These are phyloP conservation scores for Candida sp. DNA, from an alignment of 1,139 yeast genomes.

Conservation along the genomic window DNA sequence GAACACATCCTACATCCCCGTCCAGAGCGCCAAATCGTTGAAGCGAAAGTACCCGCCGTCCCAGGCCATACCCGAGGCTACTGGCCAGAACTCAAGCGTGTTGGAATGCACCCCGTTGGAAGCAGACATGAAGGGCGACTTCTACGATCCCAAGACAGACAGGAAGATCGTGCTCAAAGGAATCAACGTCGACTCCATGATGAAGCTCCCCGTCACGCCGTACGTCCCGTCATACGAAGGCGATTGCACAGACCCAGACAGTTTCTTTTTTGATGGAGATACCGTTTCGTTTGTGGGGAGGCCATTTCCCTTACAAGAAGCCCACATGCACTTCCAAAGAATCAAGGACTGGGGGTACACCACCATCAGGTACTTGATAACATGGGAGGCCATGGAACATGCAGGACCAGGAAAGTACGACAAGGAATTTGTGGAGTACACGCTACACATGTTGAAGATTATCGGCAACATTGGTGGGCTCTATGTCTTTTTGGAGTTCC, in stretches of 20 bases:
- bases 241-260: constrained; percentile 43
- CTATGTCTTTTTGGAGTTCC: constrained; percentile 85
- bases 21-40: constrained; percentile 33
- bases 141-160: constrained; percentile 59
- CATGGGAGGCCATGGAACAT: constrained; percentile 96
- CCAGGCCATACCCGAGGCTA: constrained; percentile 22
- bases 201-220: constrained; percentile 73
- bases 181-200: constrained; percentile 78
- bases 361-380: constrained; percentile 72
- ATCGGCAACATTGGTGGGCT: constrained; percentile 71
- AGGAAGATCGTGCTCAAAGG: constrained; percentile 74
- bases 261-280: constrained; percentile 69
- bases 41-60: constrained; percentile 23
- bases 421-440: constrained; percentile 72
- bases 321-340: constrained; percentile 67
- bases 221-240: constrained; percentile 55
- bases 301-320: constrained; percentile 79
- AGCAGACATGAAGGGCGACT: constrained; percentile 52
- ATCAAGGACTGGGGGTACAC: constrained; percentile 86
- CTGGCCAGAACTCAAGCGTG: constrained; percentile 16
- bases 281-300: constrained; percentile 79
- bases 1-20: constrained; percentile 26
- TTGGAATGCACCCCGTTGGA: constrained; percentile 37
- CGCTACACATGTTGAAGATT: constrained; percentile 62
- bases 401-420: constrained; percentile 87